Percentiles rank a stretch among this genome's conserved stretches.
These are phyloP conservation scores for Pestalotiopsis sp. DNA, from an alignment of 2,329 filamentous ascomycete genomes.

Conservation along the genomic window DNA sequence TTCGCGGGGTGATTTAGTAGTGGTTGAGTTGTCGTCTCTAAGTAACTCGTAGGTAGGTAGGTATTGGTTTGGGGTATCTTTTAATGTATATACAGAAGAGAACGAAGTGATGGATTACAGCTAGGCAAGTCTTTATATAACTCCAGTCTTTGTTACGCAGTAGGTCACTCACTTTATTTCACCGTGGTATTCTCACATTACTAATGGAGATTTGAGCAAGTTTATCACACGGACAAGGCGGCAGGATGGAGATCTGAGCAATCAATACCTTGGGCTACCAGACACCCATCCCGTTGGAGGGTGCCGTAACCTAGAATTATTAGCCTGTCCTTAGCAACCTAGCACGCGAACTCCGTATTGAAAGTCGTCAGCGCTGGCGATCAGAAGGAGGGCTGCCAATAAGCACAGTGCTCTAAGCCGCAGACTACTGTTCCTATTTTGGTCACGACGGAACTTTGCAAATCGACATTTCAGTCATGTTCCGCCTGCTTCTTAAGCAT, in stretches of 20 bases:
- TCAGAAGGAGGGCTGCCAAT: neutral
- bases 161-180: neutral
- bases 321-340: neutral
- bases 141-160: neutral
- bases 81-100: neutral
- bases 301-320: neutral
- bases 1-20: neutral
- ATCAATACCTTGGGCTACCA: neutral
- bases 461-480: neutral
- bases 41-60: too few species aligned
- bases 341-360: neutral
- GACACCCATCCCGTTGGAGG: neutral
- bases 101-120: neutral
- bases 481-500: neutral
- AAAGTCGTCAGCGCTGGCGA: neutral
- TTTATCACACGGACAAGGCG: constrained; percentile 4
- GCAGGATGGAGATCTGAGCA: neutral
- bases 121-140: neutral
- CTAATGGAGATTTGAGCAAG: constrained; percentile 3
- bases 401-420: too few species aligned
- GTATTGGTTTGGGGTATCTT: neutral
- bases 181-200: neutral
- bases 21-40: neutral
- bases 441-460: neutral
- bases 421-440: neutral